phyloP scores from a whole-genome alignment of 768 basidiomycete genomes.

The Steccherinum ochraceum region DNA sequence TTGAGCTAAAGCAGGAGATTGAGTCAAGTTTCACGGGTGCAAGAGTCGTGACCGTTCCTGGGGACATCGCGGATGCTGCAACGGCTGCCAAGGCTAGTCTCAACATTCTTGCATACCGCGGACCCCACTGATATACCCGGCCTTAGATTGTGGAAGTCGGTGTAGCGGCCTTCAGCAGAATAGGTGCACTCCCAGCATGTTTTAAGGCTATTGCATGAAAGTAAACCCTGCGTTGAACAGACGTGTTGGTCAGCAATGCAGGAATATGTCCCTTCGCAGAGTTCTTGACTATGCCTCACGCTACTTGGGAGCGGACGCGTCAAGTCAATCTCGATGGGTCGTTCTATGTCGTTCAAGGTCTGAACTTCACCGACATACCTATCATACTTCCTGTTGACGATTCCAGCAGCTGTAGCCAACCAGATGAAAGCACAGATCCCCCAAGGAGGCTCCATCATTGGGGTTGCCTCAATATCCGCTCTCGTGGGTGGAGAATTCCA shows the following conservation, averaged over 20 bases:
- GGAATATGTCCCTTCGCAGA: slow-evolving; percentile 76
- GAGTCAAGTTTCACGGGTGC: slow-evolving; percentile 28
- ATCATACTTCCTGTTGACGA: slow-evolving; percentile 5
- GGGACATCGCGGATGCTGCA: slow-evolving; percentile 55
- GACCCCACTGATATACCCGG: neutral
- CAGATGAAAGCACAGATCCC: slow-evolving; percentile 67
- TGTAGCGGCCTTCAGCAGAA: slow-evolving; percentile 53
- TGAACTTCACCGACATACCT: neutral
- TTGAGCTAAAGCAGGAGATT: slow-evolving; percentile 40
- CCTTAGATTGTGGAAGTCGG: slow-evolving; percentile 55
- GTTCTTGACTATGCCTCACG: slow-evolving; percentile 62
- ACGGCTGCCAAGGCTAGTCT: slow-evolving; percentile 46
- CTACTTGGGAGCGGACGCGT: slow-evolving; percentile 58
- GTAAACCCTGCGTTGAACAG: slow-evolving; percentile 14
- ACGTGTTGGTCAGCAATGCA: slow-evolving; percentile 49
- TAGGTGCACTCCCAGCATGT: slow-evolving; percentile 47
- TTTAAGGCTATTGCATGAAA: neutral
- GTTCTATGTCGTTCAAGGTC: slow-evolving; percentile 65
- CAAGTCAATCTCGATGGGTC: slow-evolving; percentile 73
- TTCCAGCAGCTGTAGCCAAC: slow-evolving; percentile 51
- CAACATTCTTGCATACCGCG: neutral
- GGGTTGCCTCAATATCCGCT: slow-evolving; percentile 73
- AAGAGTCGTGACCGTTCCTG: slow-evolving; percentile 45
- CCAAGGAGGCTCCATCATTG: slow-evolving; percentile 70
- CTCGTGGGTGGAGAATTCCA: slow-evolving; percentile 72